Conservation (phyloP, 139 green algal species). For the Monoraphidium neglectum region DNA sequence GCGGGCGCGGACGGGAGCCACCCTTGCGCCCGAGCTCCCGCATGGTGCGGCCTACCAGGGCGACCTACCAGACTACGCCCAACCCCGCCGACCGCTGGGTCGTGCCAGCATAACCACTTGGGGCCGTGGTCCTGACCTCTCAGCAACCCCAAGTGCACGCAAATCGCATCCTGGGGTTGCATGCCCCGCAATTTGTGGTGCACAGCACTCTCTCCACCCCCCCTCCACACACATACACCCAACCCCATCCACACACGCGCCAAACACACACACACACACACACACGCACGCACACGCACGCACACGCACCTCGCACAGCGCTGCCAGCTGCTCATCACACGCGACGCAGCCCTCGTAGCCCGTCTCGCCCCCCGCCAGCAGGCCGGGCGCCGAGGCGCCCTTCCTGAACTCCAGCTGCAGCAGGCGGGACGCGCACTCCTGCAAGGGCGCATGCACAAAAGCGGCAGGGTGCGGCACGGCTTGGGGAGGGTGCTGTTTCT, state of each 20-base stretch:
- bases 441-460: background rate
- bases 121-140: too few relatives aligned
- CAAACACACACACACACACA: background rate
- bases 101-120: too few relatives aligned
- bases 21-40: too few relatives aligned
- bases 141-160: too few relatives aligned
- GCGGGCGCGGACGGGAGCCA: too few relatives aligned
- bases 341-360: conserved; percentile 55
- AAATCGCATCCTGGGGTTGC: too few relatives aligned
- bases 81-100: too few relatives aligned
- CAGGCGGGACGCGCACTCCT: conserved; percentile 48
- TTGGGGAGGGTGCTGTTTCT: background rate
- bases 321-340: conserved; percentile 68
- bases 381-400: conserved; percentile 31
- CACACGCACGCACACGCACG: background rate
- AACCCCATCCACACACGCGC: too few relatives aligned
- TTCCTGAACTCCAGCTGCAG: conserved; percentile 67
- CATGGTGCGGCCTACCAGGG: too few relatives aligned
- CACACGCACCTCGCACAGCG: conserved; percentile 43
- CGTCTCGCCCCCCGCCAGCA: conserved; percentile 10
- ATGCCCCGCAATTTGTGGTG: background rate
- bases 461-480: background rate
- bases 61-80: too few relatives aligned
- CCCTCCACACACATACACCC: too few relatives aligned
- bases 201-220: background rate